A percentile compares a stretch with the other conserved stretches of the same genome.
Conservation (phyloP, 2,329 filamentous ascomycete species). For the Chalaropsis ovoidea region DNA sequence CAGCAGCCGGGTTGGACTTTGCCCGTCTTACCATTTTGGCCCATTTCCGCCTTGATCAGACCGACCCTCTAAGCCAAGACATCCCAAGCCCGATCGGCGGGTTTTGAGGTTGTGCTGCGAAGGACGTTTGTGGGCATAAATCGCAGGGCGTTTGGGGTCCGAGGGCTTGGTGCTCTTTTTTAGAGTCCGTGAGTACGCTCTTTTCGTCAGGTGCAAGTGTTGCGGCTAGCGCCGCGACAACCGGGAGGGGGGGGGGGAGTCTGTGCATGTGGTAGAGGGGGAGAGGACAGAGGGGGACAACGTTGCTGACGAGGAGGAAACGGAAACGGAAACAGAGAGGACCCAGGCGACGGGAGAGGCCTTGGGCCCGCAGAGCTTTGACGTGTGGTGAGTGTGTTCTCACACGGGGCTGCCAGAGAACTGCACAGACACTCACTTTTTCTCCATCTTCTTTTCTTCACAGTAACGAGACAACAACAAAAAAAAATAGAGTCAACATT, state of each 20-base stretch:
- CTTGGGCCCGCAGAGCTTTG: background rate
- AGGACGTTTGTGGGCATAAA: background rate
- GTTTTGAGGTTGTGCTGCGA: no score
- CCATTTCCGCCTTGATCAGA: background rate
- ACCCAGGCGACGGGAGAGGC: background rate
- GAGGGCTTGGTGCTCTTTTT: background rate
- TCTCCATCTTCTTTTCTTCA: background rate
- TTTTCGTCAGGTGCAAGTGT: background rate
- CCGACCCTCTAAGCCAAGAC: background rate
- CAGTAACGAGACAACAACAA: background rate
- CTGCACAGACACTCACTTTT: background rate
- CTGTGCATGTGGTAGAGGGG: background rate
- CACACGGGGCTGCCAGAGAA: background rate
- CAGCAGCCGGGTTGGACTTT: background rate
- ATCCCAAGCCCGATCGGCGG: background rate
- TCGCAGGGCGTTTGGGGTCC: conserved; percentile 1
- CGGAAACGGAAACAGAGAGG: background rate
- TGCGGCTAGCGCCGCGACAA: background rate
- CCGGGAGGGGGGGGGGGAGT: background rate
- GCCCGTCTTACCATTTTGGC: background rate
- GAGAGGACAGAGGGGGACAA: background rate
- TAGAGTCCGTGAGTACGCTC: conserved; percentile 1
- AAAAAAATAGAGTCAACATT: background rate
- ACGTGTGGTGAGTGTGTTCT: background rate
- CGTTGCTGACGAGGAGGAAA: background rate